A percentile compares a stretch with the other conserved stretches of the same genome.
Evolutionary conservation across 768 basidiomycete species (phyloP).

Genomic region (Mycena kentingensis): DNA sequence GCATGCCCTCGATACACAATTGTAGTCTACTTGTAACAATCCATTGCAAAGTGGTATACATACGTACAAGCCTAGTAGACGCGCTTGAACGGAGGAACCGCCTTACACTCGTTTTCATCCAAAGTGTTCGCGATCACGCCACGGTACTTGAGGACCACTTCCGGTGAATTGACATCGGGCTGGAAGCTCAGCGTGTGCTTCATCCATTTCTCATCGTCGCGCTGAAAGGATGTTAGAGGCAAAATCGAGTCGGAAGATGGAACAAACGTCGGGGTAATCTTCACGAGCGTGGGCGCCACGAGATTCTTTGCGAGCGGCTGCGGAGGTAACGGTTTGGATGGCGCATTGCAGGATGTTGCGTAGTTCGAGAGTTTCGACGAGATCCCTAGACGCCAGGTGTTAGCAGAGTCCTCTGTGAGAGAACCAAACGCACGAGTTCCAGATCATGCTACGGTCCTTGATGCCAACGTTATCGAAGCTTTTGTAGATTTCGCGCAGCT

Average conservation of each 20-base stretch:
- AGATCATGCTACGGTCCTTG: constrained; percentile 99
- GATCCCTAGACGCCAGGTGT: constrained; percentile 60
- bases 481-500: constrained; percentile 83
- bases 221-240: constrained; percentile 42
- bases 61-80: constrained; percentile 61
- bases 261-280: constrained; percentile 87
- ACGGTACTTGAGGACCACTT: constrained; percentile 90
- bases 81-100: constrained; percentile 97
- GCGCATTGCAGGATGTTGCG: constrained; percentile 95
- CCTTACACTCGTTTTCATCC: constrained; percentile 95
- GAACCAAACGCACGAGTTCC: constrained; percentile 81
- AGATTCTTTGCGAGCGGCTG: constrained; percentile 93
- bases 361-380: constrained; percentile 95
- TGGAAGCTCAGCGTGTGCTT: constrained; percentile 96
- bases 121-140: constrained; percentile 82
- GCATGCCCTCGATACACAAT: constrained; percentile 49
- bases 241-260: neutral
- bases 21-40: constrained; percentile 15
- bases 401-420: neutral
- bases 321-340: constrained; percentile 91
- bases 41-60: constrained; percentile 11
- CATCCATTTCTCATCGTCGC: constrained; percentile 95
- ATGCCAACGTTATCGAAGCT: constrained; percentile 90
- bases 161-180: constrained; percentile 68
- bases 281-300: constrained; percentile 99